These are phyloP conservation scores for Eucalyptus urophylla DNA, from an alignment of 345 rosid genomes.

Conservation along the genomic window DNA sequence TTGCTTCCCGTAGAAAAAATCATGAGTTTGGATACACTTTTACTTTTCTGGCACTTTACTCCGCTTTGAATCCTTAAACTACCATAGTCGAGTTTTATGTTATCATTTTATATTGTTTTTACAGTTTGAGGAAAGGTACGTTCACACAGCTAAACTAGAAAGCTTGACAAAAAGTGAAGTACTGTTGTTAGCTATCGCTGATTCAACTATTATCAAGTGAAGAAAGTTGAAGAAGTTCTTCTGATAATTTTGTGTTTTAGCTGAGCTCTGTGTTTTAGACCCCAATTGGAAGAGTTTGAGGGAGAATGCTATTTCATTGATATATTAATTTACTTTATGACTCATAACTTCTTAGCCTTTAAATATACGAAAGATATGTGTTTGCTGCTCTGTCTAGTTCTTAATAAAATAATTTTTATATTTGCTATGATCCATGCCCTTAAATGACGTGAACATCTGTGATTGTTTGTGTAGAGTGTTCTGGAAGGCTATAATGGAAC, in stretches of 20 bases:
- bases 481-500: constrained; percentile 98
- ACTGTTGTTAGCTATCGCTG: neutral
- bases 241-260: neutral
- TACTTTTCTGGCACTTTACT: neutral
- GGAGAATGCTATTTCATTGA: neutral
- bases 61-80: neutral
- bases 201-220: neutral
- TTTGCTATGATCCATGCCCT: neutral
- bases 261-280: neutral
- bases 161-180: neutral
- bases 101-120: neutral
- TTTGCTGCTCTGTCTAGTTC: neutral
- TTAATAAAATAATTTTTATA: neutral
- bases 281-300: neutral
- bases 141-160: neutral
- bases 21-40: neutral
- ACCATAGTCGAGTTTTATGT: neutral
- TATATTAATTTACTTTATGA: neutral
- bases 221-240: neutral
- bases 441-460: neutral
- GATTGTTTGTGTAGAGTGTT: constrained; percentile 55
- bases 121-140: neutral
- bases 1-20: neutral
- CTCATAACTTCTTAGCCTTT: neutral
- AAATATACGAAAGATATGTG: neutral